Percentiles rank a stretch among this genome's conserved stretches.
phyloP scores from a whole-genome alignment of 495 filamentous ascomycete genomes.

The Hypoxylon crocopeplum region DNA sequence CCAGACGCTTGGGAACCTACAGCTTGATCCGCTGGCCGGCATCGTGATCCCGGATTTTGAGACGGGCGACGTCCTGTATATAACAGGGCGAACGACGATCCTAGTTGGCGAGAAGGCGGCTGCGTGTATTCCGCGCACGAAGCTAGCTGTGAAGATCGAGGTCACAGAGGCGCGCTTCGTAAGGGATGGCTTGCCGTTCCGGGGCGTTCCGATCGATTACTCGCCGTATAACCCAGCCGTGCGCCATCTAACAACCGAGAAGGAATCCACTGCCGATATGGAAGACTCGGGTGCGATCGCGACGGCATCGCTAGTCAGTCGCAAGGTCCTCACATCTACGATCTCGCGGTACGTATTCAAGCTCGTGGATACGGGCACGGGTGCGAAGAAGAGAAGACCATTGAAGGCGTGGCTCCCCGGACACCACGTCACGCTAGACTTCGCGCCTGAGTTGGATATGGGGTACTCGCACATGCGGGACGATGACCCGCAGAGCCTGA shows the following conservation, averaged over 20 bases:
- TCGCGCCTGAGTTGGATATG: conserved; percentile 66
- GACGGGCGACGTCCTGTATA: conserved; percentile 71
- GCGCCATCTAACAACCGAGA: conserved; percentile 41
- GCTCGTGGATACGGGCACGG: conserved; percentile 39
- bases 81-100: conserved; percentile 69
- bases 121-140: conserved; percentile 67
- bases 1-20: conserved; percentile 79
- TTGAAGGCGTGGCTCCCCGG: conserved; percentile 63
- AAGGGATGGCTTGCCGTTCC: conserved; percentile 67
- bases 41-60: conserved; percentile 74
- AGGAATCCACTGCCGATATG: not conserved
- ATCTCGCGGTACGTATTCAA: conserved; percentile 69
- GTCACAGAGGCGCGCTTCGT: conserved; percentile 68
- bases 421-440: conserved; percentile 77
- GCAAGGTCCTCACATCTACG: conserved; percentile 65
- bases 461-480: conserved; percentile 86
- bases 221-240: conserved; percentile 72
- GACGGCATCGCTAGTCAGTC: conserved; percentile 59
- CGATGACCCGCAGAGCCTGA: conserved; percentile 75
- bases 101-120: conserved; percentile 67
- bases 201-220: conserved; percentile 60
- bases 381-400: not conserved
- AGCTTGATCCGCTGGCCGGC: conserved; percentile 67
- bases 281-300: conserved; percentile 22
- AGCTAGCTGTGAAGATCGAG: conserved; percentile 71